These are phyloP conservation scores for Triticum monococcum DNA, from an alignment of 176 grass and related monocot genomes.

Conservation along the genomic window DNA sequence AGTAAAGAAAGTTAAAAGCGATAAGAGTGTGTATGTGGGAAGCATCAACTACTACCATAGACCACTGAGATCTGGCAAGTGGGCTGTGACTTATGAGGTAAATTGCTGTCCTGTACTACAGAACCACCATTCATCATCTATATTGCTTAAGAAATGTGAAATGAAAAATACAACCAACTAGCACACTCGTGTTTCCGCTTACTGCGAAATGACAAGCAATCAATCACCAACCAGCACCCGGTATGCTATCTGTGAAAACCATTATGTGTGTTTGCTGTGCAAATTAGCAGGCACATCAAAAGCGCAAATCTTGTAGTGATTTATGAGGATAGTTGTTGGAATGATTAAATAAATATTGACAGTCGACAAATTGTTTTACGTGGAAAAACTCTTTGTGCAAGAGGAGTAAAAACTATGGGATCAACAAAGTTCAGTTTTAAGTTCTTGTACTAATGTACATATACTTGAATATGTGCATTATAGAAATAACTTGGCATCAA, in stretches of 20 bases:
- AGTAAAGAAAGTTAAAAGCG: constrained; percentile 66
- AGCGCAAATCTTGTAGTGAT: neutral
- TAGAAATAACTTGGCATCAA: neutral
- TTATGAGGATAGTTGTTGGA: neutral
- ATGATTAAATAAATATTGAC: neutral
- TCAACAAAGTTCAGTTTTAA: neutral
- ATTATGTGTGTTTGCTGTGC: neutral
- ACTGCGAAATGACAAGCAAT: neutral
- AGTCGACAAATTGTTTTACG: neutral
- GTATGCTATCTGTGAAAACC: neutral
- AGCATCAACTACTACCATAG: constrained; percentile 96
- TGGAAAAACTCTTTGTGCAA: neutral
- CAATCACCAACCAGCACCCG: neutral
- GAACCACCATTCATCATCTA: neutral
- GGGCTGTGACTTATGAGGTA: constrained; percentile 99
- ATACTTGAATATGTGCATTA: neutral
- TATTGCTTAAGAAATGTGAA: neutral
- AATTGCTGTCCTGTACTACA: constrained; percentile 10
- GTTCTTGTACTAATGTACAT: neutral
- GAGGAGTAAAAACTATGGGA: neutral
- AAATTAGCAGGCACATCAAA: neutral
- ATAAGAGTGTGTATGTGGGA: constrained; percentile 78
- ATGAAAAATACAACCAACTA: neutral
- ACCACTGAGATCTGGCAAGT: constrained; percentile 86
- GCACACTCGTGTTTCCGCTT: neutral